These are phyloP conservation scores for Megacollybia marginata DNA, from an alignment of 768 basidiomycete genomes.

Conservation along the genomic window DNA sequence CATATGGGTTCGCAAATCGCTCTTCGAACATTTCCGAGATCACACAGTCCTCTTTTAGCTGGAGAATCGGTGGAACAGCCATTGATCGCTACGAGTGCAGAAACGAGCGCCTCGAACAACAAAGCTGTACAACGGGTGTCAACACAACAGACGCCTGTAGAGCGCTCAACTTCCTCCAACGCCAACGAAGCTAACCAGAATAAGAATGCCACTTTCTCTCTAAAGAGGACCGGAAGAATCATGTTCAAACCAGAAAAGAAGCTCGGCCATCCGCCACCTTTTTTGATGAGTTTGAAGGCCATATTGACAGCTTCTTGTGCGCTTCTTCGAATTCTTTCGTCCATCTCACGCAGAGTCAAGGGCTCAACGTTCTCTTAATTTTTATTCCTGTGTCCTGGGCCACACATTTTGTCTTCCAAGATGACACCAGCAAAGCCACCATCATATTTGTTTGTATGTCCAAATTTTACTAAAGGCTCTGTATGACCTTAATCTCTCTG, in stretches of 20 bases:
- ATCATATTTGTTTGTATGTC: conserved; percentile 68
- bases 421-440: conserved; percentile 34
- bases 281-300: conserved; percentile 39
- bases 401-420: conserved; percentile 50
- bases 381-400: conserved; percentile 77
- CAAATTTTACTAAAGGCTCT: neutral
- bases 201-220: neutral
- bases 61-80: too few relatives aligned
- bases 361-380: conserved; percentile 62
- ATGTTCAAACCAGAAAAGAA: conserved; percentile 31
- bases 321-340: conserved; percentile 9
- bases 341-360: conserved; percentile 24
- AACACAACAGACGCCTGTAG: too few relatives aligned
- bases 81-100: too few relatives aligned
- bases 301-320: conserved; percentile 54
- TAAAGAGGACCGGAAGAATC: conserved; percentile 13
- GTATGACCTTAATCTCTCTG: conserved; percentile 1
- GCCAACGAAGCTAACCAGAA: too few relatives aligned
- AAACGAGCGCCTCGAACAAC: too few relatives aligned
- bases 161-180: too few relatives aligned
- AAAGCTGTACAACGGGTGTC: too few relatives aligned
- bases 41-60: too few relatives aligned
- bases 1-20: too few relatives aligned
- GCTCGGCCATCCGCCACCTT: conserved; percentile 37
- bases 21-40: too few relatives aligned